These are phyloP conservation scores for Arthrobotrys iridis DNA, from an alignment of 2,329 filamentous ascomycete species.

Conservation along the genomic window DNA sequence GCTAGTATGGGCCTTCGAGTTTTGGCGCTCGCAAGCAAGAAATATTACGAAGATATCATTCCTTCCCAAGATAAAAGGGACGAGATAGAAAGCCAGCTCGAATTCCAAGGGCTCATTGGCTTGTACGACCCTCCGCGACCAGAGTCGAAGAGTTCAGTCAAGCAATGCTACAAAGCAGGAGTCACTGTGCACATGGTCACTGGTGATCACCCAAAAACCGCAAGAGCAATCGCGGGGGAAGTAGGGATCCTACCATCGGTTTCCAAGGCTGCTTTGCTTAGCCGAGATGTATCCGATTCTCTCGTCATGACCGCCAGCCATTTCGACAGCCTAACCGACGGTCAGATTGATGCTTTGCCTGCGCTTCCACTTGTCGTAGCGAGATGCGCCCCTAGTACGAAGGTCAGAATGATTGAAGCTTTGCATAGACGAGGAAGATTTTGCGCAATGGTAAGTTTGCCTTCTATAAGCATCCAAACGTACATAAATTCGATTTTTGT, in stretches of 20 bases:
- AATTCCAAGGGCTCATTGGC: conserved; percentile 81
- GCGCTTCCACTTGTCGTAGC: conserved; percentile 83
- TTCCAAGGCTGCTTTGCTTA: conserved; percentile 66
- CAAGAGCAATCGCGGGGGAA: conserved; percentile 79
- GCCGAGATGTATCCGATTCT: conserved; percentile 70
- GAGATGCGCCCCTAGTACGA: conserved; percentile 83
- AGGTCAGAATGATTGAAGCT: conserved; percentile 90
- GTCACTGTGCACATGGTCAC: conserved; percentile 86
- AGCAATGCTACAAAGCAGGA: conserved; percentile 75
- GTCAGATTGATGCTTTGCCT: conserved; percentile 77
- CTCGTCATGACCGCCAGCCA: conserved; percentile 80
- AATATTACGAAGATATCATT: conserved; percentile 59
- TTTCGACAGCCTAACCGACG: conserved; percentile 79
- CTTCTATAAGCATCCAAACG: not conserved
- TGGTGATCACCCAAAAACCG: conserved; percentile 81
- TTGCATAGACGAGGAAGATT: conserved; percentile 80
- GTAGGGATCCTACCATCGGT: conserved; percentile 79
- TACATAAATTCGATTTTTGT: not conserved
- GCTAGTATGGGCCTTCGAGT: conserved; percentile 75
- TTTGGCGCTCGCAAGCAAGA: conserved; percentile 71
- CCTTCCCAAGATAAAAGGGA: conserved; percentile 67
- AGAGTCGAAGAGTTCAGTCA: conserved; percentile 78
- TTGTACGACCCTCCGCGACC: conserved; percentile 86
- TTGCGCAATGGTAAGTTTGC: conserved; percentile 73
- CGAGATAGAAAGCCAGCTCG: conserved; percentile 73